Conservation (phyloP, 148 eudicot genomes). For the Rhododendron ferrugineum region DNA sequence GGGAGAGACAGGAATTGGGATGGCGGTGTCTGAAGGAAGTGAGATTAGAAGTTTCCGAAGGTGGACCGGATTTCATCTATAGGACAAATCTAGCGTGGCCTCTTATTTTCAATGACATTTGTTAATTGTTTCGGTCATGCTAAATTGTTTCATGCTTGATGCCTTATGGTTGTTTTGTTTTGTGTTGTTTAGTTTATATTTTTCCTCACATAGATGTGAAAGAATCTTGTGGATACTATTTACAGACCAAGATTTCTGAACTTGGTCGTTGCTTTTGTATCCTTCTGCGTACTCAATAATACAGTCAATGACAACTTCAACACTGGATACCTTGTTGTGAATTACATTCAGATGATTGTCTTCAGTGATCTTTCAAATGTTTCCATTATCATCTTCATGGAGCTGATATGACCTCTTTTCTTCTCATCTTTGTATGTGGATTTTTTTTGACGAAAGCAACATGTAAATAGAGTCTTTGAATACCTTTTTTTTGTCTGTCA, state of each 20-base stretch:
- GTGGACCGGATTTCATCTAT: slow-evolving; percentile 53
- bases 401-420: background rate
- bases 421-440: background rate
- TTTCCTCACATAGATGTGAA: background rate
- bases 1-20: slow-evolving; percentile 55
- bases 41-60: slow-evolving; percentile 39
- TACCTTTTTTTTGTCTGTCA: background rate
- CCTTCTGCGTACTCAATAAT: background rate
- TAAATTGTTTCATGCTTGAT: background rate
- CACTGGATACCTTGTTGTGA: background rate
- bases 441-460: background rate
- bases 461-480: background rate
- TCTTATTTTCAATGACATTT: background rate
- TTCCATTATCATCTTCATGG: background rate
- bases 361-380: background rate
- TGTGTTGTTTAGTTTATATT: background rate
- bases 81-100: background rate
- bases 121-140: background rate
- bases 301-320: background rate
- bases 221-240: background rate
- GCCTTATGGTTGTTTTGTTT: background rate
- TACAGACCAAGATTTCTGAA: background rate
- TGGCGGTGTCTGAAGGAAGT: slow-evolving; percentile 55
- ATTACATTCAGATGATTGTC: background rate
- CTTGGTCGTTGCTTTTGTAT: background rate